A percentile compares a stretch with the other conserved stretches of the same genome.
Conservation (phyloP, 2,329 filamentous ascomycete genomes). For the Chaetomiaceae sp. region DNA sequence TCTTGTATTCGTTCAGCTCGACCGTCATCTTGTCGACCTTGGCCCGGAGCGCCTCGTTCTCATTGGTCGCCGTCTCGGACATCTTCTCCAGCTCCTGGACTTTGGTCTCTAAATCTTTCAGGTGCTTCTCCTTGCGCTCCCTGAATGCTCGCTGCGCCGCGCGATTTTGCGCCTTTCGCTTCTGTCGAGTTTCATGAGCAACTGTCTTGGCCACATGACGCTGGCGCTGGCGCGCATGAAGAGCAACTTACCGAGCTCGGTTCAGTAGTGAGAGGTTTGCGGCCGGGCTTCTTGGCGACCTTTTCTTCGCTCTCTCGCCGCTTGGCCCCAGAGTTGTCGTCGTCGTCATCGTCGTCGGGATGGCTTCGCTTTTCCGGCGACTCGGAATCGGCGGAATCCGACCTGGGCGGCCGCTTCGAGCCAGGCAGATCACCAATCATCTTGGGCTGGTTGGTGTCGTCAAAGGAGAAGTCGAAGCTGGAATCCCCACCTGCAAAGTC, state of each 20-base stretch:
- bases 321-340: conserved; percentile 57
- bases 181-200: conserved; percentile 50
- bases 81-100: conserved; percentile 73
- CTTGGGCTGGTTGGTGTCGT: conserved; percentile 49
- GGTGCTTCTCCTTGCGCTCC: conserved; percentile 88
- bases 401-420: conserved; percentile 38
- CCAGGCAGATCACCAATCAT: conserved; percentile 75
- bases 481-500: conserved; percentile 65
- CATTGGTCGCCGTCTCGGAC: conserved; percentile 75
- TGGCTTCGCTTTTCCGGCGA: conserved; percentile 67
- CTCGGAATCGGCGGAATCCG: conserved; percentile 58
- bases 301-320: conserved; percentile 80
- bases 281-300: conserved; percentile 87
- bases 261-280: conserved; percentile 92
- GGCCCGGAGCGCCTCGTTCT: conserved; percentile 78
- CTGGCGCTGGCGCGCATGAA: too few relatives aligned
- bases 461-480: conserved; percentile 69
- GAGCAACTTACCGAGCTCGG: conserved; percentile 77
- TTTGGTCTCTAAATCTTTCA: conserved; percentile 78
- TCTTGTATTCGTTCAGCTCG: conserved; percentile 87
- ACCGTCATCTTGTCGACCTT: conserved; percentile 82
- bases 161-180: conserved; percentile 92
- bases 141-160: conserved; percentile 90
- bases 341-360: conserved; percentile 64
- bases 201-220: background rate